Conservation (phyloP, 805 yeast genomes). For the Zygosaccharomyces siamensis region DNA sequence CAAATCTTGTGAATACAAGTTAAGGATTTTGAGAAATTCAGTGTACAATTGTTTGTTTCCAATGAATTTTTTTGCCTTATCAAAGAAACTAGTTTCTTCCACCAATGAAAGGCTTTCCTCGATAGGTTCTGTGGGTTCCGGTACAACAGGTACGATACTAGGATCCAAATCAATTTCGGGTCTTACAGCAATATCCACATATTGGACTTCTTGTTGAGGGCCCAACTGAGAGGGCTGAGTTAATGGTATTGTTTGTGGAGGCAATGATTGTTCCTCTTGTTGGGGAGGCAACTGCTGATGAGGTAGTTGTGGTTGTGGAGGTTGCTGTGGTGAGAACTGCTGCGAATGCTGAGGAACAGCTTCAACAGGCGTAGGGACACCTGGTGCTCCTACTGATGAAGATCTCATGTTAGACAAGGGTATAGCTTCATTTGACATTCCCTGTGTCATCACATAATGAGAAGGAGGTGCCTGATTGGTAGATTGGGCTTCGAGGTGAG, state of each 20-base stretch:
- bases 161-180: slow-evolving; percentile 48
- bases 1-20: slow-evolving; percentile 84
- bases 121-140: slow-evolving; percentile 69
- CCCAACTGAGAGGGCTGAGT: slow-evolving; percentile 21
- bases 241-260: slow-evolving; percentile 9
- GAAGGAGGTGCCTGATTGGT: slow-evolving; percentile 9
- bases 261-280: slow-evolving; percentile 17
- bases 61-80: slow-evolving; percentile 81
- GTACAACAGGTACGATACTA: slow-evolving; percentile 75
- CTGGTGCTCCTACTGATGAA: slow-evolving; percentile 19
- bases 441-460: slow-evolving; percentile 17
- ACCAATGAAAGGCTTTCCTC: slow-evolving; percentile 55
- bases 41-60: slow-evolving; percentile 86
- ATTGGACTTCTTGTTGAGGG: slow-evolving; percentile 20
- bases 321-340: slow-evolving; percentile 14
- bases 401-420: slow-evolving; percentile 38
- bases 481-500: slow-evolving; percentile 14
- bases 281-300: slow-evolving; percentile 32
- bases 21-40: slow-evolving; percentile 85
- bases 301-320: slow-evolving; percentile 18
- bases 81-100: slow-evolving; percentile 88
- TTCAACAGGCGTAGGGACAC: slow-evolving; percentile 17
- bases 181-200: slow-evolving; percentile 30
- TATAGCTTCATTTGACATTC: slow-evolving; percentile 28
- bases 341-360: slow-evolving; percentile 8